Evolutionary conservation across 2,329 filamentous ascomycete genomes (phyloP), one percentile per base, ranked within the genome.

Genomic region (Aspergillus proliferans): DNA sequence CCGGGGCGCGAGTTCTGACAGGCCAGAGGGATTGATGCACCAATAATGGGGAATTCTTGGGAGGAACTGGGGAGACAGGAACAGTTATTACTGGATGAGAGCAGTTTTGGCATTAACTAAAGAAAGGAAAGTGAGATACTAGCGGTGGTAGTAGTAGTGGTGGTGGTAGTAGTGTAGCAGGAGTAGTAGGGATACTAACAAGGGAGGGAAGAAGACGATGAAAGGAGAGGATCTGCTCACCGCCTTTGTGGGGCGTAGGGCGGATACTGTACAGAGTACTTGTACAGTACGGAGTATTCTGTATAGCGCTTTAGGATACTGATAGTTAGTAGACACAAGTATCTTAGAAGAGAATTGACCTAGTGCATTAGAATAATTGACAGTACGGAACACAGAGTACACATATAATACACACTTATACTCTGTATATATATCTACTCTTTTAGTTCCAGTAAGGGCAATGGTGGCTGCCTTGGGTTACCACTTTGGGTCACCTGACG

Each of bases 1-100:
- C 41, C 44, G 43, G 50, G 58, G 34, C 50, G 51, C 44, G 50
- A 47, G 51, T 60, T 59, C 61, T 66, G 63, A 66, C 63, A 65
- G 64, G 64, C 53, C 56, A 33, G 47, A 28, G 14, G 9, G 50
- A 34, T 34, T 49, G 49, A 48, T 45, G 50, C 53, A 53, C 55
- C 50, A 48, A 47, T 55, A 51, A 52, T 53, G 18, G 7, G n/a
- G 14, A 48, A 48, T 43, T 40, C n/a, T 34, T 26, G 15, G 26
- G 33, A 55, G 46, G 47, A 52, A 34, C 47, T 42, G 50, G 46
- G 43, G 41, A 24, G 40, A 46, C 46, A 34, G 54, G 50, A 52
- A 51, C 48, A 48, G 53, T 47, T 45, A 52, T 50, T 36, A 48
- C 48, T 34, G 43, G 39, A 47, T 26, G 34, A 47, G 51, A 28